These are phyloP conservation scores for Obba rivulosa DNA, from an alignment of 768 basidiomycete species.

Conservation along the genomic window DNA sequence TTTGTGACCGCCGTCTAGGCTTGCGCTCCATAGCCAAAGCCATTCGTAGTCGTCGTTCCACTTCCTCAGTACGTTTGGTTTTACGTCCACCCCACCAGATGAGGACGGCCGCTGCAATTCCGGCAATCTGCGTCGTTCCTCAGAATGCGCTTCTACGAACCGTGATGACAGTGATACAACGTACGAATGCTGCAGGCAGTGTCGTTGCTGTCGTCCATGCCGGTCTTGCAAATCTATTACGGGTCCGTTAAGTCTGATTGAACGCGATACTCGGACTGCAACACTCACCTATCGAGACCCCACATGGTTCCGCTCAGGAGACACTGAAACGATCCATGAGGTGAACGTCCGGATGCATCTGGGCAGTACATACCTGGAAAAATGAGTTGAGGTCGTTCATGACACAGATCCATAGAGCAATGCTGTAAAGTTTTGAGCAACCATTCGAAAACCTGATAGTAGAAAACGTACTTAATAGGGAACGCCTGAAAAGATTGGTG, in stretches of 20 bases:
- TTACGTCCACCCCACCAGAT: conserved; percentile 71
- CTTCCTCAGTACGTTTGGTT: conserved; percentile 63
- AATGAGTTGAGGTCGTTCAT: conserved; percentile 73
- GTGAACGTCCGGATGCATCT: not conserved
- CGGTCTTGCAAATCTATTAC: conserved; percentile 53
- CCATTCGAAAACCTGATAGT: not conserved
- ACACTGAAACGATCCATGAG: conserved; percentile 30
- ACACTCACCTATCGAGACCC: conserved; percentile 57
- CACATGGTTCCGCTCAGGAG: conserved; percentile 77
- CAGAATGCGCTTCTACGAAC: not conserved
- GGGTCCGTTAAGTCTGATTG: not conserved
- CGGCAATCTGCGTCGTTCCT: conserved; percentile 24
- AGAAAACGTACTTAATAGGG: conserved; percentile 51
- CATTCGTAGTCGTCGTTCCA: conserved; percentile 52
- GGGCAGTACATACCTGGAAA: conserved; percentile 52
- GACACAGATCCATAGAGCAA: conserved; percentile 68
- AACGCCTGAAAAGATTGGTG: conserved; percentile 44
- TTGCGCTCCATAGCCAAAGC: conserved; percentile 32
- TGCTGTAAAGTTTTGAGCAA: conserved; percentile 27
- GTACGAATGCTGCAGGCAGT: conserved; percentile 70
- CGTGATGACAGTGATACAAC: conserved; percentile 19
- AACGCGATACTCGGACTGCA: not conserved
- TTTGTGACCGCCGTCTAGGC: not conserved
- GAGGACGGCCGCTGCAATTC: conserved; percentile 65
- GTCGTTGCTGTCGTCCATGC: conserved; percentile 64